Evolutionary conservation across 2,329 filamentous ascomycete species (phyloP).

Genomic region (Celoporthe dispersa): DNA sequence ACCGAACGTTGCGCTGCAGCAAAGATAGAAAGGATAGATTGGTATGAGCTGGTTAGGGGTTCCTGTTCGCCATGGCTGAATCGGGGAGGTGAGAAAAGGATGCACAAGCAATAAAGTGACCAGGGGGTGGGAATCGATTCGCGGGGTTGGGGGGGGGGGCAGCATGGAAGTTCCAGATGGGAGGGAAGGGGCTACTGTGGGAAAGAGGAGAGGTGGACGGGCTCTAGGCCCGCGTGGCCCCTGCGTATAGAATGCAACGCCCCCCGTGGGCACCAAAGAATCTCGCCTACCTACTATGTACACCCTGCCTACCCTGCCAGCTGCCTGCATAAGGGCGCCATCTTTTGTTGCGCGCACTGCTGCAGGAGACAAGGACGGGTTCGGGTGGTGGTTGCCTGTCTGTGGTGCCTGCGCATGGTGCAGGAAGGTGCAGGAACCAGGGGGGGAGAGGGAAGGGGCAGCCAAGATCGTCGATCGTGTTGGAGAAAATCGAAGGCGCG

Average conservation of each 20-base stretch:
- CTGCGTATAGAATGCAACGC: neutral
- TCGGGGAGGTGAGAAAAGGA: conserved; percentile 18
- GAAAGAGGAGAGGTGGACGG: neutral
- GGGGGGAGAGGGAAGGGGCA: neutral
- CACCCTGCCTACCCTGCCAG: neutral
- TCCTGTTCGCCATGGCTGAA: neutral
- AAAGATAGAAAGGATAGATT: neutral
- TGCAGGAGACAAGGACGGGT: neutral
- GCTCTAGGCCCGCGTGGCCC: neutral
- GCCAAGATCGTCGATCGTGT: conserved; percentile 1
- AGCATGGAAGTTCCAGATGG: neutral
- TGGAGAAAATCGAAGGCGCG: neutral
- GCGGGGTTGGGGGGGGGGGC: neutral
- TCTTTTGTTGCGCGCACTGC: neutral
- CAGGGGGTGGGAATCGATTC: neutral
- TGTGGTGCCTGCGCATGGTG: neutral
- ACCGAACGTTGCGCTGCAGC: neutral
- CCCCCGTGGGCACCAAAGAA: no score
- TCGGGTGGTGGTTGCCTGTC: neutral
- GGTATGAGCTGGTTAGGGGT: neutral
- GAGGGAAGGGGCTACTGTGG: neutral
- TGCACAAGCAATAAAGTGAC: neutral
- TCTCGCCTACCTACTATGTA: neutral
- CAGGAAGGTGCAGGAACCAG: conserved; percentile 1
- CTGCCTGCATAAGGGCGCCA: neutral